These are phyloP conservation scores for Neonectria neomacrospora DNA, from an alignment of 2,329 filamentous ascomycete species.

Conservation along the genomic window DNA sequence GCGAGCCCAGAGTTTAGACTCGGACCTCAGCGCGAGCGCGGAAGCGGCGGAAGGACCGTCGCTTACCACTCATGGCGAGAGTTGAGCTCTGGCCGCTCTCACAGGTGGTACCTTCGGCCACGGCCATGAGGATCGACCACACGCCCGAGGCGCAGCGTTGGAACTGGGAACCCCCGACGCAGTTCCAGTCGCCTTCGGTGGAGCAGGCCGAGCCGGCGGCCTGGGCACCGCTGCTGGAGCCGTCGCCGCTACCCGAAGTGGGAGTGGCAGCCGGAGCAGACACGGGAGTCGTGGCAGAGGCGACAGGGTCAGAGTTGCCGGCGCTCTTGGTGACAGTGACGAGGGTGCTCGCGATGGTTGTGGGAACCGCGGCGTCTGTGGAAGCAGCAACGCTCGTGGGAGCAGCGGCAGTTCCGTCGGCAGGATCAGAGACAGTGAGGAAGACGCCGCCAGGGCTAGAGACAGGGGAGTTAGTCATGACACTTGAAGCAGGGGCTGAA, in stretches of 20 bases:
- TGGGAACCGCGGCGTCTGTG: constrained; percentile 10
- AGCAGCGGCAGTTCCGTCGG: constrained; percentile 35
- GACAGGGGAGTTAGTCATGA: constrained; percentile 32
- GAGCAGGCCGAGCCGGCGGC: constrained; percentile 58
- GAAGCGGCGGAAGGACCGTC: constrained; percentile 22
- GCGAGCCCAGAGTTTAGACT: neutral
- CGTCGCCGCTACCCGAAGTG: constrained; percentile 33
- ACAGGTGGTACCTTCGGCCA: constrained; percentile 67
- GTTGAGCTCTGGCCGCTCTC: constrained; percentile 42
- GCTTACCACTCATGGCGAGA: constrained; percentile 41
- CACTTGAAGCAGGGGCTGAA: constrained; percentile 15
- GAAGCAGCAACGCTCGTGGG: constrained; percentile 30
- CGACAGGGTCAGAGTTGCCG: constrained; percentile 29
- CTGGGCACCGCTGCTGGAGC: constrained; percentile 45
- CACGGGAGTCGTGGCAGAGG: constrained; percentile 27
- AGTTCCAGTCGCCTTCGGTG: constrained; percentile 68
- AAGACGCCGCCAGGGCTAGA: constrained; percentile 57
- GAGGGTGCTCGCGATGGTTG: constrained; percentile 34
- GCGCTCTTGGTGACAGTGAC: constrained; percentile 40
- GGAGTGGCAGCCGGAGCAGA: constrained; percentile 29
- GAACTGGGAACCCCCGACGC: constrained; percentile 65
- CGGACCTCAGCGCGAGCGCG: neutral
- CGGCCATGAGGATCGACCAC: constrained; percentile 61
- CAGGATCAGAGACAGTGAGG: constrained; percentile 48
- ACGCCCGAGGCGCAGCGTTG: constrained; percentile 70